Percentiles rank a stretch among this genome's conserved stretches.
phyloP scores from a whole-genome alignment of 768 basidiomycete genomes.

The Polyporus arcularius region DNA sequence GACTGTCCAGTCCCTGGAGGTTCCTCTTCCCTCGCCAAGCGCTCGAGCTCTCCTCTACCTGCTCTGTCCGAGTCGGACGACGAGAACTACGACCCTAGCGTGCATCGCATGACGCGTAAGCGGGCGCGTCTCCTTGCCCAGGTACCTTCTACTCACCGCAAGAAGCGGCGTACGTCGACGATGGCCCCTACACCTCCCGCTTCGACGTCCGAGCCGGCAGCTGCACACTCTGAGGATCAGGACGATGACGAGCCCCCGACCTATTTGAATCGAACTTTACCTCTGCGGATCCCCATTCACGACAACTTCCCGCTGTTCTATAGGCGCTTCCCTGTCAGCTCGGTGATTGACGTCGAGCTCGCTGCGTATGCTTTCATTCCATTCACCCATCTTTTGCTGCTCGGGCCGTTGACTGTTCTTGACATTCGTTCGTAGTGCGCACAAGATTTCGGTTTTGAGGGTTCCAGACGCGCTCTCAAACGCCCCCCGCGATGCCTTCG shows the following conservation, averaged over 20 bases:
- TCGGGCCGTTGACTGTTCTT: not conserved
- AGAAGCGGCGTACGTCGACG: conserved; percentile 6
- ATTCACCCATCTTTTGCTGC: not conserved
- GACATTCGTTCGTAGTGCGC: not conserved
- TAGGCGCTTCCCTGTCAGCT: conserved; percentile 66
- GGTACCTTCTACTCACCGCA: not conserved
- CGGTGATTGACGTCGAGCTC: conserved; percentile 46
- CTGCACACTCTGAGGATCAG: not conserved
- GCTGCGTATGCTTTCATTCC: conserved; percentile 37
- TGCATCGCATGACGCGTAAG: conserved; percentile 1
- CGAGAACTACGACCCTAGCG: conserved; percentile 12
- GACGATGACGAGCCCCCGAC: not conserved
- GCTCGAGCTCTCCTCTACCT: conserved; percentile 3
- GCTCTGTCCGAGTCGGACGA: conserved; percentile 8
- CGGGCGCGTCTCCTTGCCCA: not conserved
- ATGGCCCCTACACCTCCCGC: not conserved
- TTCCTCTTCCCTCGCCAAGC: conserved; percentile 1
- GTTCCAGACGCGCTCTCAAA: conserved; percentile 53
- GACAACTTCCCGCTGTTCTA: conserved; percentile 64
- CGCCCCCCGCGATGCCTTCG: conserved; percentile 56
- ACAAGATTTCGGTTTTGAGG: conserved; percentile 7
- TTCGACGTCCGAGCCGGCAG: not conserved
- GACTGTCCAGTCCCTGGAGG: not conserved
- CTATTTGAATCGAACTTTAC: conserved; percentile 52
- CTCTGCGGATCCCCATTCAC: conserved; percentile 46